Base-by-base conservation (phyloP, 2,329 filamentous ascomycete genomes). In the Didymella segeticola region DNA sequence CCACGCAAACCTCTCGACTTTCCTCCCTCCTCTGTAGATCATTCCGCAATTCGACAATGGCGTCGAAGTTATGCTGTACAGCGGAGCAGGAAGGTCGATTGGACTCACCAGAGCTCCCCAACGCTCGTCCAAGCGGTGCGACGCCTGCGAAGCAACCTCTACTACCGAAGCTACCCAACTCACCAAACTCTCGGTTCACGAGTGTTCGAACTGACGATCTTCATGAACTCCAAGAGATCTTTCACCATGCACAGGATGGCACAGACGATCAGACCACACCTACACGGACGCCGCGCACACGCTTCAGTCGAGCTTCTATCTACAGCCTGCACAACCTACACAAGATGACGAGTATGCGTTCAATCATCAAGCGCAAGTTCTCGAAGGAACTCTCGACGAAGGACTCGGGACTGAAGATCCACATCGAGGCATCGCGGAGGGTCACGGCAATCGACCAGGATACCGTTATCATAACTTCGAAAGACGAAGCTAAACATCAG, bases 301-400 rank as follows among this genome's bases (percentile, higher is more conserved):
- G 63, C 39, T 67, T 68, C 52, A 63, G 53, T 17, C 64, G 63
- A 20, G 60, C 66, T 2, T 72, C 69, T 2, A 53, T 70, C 19
- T 63, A 71, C 58, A 73, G 68, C 26, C 56, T 72, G 23, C 68
- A 62, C 39, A 72, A 65, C n/a, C 47, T 74, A 6, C 69, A 69
- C 57, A 72, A 68, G 52, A 68, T 73, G 61, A 69, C 63, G 25
- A 74, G 70, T 56, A 64, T 73, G 56, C 70, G 66, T 23, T 71
- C 69, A 3, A 59, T 74, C 11, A 63, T 73, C 33, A 68, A 64
- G 43, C 63, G 64, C n/a, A 72, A 63, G 27, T 64, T 72, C 37
- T 71, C 71, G 4, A 67, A 57, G 34, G 69, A 73, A 17, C 37
- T 63, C 8, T 27, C 58, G 2, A 69, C 56, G 34, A 62, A 64